A percentile compares a stretch with the other conserved stretches of the same genome.
phyloP scores from a whole-genome alignment of 169 alveolate species.

The Blepharisma undulans region DNA sequence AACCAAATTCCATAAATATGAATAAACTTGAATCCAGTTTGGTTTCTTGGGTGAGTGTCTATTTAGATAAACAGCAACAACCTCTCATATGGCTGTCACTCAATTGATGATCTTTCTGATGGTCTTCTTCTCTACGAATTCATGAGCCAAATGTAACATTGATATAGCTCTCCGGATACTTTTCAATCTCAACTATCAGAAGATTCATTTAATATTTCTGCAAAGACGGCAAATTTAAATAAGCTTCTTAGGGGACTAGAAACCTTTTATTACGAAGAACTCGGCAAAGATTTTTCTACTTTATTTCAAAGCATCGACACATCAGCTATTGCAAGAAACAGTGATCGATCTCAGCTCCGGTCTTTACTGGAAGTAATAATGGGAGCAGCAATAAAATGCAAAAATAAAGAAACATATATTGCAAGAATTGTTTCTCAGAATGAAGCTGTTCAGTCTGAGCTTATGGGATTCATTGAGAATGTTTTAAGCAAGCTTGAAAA shows the following conservation, averaged over 20 bases:
- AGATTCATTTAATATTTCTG: not conserved
- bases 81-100: not conserved
- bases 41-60: slow-evolving; percentile 8
- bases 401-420: slow-evolving; percentile 26
- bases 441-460: slow-evolving; percentile 23
- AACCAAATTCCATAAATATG: not conserved
- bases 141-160: slow-evolving; percentile 25
- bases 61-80: slow-evolving; percentile 19
- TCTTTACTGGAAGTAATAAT: not conserved
- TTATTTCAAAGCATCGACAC: not conserved
- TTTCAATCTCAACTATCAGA: not conserved
- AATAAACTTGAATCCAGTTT: slow-evolving; percentile 7
- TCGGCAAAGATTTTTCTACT: not conserved
- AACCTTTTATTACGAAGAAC: not conserved
- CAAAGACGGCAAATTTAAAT: not conserved
- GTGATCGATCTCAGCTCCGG: not conserved
- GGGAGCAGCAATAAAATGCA: slow-evolving; percentile 27
- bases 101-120: not conserved
- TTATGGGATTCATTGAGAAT: slow-evolving; percentile 26
- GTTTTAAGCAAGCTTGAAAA: slow-evolving; percentile 17
- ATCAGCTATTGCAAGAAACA: not conserved
- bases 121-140: slow-evolving; percentile 24
- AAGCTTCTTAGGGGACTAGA: slow-evolving; percentile 28
- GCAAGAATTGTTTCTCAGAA: slow-evolving; percentile 8
- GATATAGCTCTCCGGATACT: not conserved